Conservation (phyloP, 441 rosid species). For the Adansonia gregorii region DNA sequence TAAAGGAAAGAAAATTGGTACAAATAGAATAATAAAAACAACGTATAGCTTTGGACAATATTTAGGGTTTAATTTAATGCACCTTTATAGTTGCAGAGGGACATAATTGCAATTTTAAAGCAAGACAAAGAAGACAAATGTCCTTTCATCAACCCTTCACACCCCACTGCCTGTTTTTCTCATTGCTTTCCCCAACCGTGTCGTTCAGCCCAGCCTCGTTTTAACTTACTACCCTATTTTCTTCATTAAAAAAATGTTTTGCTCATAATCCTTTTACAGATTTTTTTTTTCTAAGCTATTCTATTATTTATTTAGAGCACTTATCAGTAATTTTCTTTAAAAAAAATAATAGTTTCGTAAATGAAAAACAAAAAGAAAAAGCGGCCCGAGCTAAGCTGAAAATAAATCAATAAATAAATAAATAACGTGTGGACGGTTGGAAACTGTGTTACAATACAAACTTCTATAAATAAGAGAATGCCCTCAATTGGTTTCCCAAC, state of each 20-base stretch:
- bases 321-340: too few species aligned
- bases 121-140: background rate
- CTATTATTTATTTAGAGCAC: too few species aligned
- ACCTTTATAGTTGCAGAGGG: background rate
- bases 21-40: too few species aligned
- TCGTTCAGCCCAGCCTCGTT: constrained; percentile 29
- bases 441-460: too few species aligned
- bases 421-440: constrained; percentile 78
- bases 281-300: too few species aligned
- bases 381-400: background rate
- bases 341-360: too few species aligned
- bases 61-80: background rate
- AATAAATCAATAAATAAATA: constrained; percentile 1
- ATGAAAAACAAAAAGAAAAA: background rate
- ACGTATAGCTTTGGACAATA: background rate
- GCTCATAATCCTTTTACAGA: too few species aligned
- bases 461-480: background rate
- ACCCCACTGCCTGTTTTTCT: background rate
- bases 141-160: background rate
- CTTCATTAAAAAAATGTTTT: background rate
- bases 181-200: constrained; percentile 18
- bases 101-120: background rate
- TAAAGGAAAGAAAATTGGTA: too few species aligned
- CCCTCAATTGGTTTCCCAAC: background rate
- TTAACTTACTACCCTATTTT: constrained; percentile 34